Percentiles rank a stretch among this genome's conserved stretches.
Conservation (phyloP, 2,329 filamentous ascomycete species). For the Trichoderma gracile region DNA sequence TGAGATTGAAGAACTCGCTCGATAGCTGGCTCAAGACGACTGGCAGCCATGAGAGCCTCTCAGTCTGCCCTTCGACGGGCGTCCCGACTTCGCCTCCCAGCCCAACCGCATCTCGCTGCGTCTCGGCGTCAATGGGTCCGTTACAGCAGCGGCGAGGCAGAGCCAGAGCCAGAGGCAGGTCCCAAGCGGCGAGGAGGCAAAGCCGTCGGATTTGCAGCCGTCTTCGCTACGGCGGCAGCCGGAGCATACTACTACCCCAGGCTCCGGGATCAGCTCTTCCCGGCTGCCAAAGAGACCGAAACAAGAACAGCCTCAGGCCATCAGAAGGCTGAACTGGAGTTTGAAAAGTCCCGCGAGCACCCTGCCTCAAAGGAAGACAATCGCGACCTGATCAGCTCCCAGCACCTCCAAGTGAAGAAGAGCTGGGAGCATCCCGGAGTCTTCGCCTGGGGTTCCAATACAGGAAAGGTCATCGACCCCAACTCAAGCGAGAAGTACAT, state of each 20-base stretch:
- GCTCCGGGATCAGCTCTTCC: constrained; percentile 35
- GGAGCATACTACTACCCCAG: constrained; percentile 44
- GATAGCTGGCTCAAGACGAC: background rate
- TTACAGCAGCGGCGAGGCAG: constrained; percentile 32
- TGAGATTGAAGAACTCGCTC: background rate
- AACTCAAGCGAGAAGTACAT: constrained; percentile 74
- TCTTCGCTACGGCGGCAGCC: constrained; percentile 44
- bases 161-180: constrained; percentile 18
- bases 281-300: constrained; percentile 27
- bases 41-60: constrained; percentile 37
- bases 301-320: constrained; percentile 18
- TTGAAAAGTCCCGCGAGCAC: constrained; percentile 65
- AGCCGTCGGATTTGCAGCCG: constrained; percentile 36
- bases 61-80: constrained; percentile 36
- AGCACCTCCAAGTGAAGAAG: constrained; percentile 83
- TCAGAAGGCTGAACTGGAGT: constrained; percentile 57
- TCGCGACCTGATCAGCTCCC: constrained; percentile 74
- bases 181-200: constrained; percentile 34
- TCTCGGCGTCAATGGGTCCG: constrained; percentile 37
- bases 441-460: constrained; percentile 91
- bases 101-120: constrained; percentile 30
- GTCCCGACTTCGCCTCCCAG: constrained; percentile 31
- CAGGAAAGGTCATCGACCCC: constrained; percentile 80
- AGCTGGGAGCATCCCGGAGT: constrained; percentile 83
- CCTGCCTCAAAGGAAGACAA: constrained; percentile 68